Evolutionary conservation across 345 rosid genomes (phyloP), one percentile per base, ranked within the genome.

Genomic region (Capsella bursapastoris): DNA sequence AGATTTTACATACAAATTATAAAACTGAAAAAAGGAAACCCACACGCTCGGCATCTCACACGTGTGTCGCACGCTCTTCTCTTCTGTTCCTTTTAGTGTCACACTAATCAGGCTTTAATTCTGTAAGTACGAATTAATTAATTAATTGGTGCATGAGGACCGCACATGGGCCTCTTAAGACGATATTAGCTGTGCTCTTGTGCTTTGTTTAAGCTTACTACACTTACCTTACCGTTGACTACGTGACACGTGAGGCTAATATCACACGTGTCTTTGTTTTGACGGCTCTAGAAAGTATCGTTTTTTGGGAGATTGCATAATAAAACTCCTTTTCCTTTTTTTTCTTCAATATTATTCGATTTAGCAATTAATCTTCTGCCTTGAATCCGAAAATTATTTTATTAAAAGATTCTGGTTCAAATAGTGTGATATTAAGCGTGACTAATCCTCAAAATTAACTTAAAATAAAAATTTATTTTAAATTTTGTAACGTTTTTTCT

Each of bases 21-120:
- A 34, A 7, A 48, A 56, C 37, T 9, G 25, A 22, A 60, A 52
- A 55, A 48, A 49, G 38, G 41, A 25, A 64, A 71, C 31, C 43
- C 72, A 49, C 76, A 70, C 80, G 71, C 65, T 57, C 38, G 40
- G 43, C 15, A 64, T 57, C 62, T 70, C 66, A 35, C 71, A 77
- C 76, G 72, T 70, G 66, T 40, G 22, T 9, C 16, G 8, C 28
- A 50, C 68, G 50, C 43, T 49, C 77, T 13, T 56, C 15, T 48
- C 16, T 5, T 66, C 25, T 22, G 25, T 22, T 22, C 25, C 25
- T 7, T 4, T 29, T n/a, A 12, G 9, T 9, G 35, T 53, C 73
- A 50, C 63, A 8, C 41, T 61, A 53, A 68, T 53, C 27, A 61
- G 58, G 38, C 68, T 75, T 75, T 14, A 44, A 14, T 44, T 44